These are phyloP conservation scores for Novakomyces olei DNA, from an alignment of 805 yeast genomes.

Conservation along the genomic window DNA sequence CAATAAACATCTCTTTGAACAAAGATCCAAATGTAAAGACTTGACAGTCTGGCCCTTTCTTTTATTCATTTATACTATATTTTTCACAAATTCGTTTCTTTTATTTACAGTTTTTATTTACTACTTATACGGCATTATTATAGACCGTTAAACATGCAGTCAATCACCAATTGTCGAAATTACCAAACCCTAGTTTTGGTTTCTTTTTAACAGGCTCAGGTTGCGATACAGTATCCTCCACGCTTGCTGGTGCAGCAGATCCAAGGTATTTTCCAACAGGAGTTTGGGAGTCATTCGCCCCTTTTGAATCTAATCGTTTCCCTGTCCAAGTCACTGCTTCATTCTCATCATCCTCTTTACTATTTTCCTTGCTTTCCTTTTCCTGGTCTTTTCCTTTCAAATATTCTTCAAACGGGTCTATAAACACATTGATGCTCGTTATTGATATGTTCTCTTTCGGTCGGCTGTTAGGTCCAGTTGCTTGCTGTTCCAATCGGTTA, in stretches of 20 bases:
- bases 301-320: not conserved
- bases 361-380: constrained; percentile 2
- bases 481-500: constrained; percentile 21
- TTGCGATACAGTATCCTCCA: not conserved
- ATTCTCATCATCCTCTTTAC: constrained; percentile 5
- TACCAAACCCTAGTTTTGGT: constrained; percentile 1
- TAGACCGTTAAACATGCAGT: too few species aligned
- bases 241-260: not conserved
- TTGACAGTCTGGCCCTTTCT: too few species aligned
- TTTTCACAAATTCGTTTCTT: too few species aligned
- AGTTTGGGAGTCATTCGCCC: not conserved
- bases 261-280: constrained; percentile 3
- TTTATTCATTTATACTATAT: too few species aligned
- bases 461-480: constrained; percentile 7
- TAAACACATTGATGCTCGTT: constrained; percentile 6
- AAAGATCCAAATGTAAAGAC: too few species aligned
- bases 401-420: constrained; percentile 10
- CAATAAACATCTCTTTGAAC: too few species aligned
- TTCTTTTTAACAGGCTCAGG: constrained; percentile 1
- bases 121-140: too few species aligned
- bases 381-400: constrained; percentile 6
- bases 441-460: constrained; percentile 9
- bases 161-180: constrained; percentile 3
- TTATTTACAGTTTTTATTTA: too few species aligned
- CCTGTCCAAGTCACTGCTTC: constrained; percentile 6